A percentile compares a stretch with the other conserved stretches of the same genome.
Conservation (phyloP, 83 land plant species). For the Diphasiastrum complanatum region DNA sequence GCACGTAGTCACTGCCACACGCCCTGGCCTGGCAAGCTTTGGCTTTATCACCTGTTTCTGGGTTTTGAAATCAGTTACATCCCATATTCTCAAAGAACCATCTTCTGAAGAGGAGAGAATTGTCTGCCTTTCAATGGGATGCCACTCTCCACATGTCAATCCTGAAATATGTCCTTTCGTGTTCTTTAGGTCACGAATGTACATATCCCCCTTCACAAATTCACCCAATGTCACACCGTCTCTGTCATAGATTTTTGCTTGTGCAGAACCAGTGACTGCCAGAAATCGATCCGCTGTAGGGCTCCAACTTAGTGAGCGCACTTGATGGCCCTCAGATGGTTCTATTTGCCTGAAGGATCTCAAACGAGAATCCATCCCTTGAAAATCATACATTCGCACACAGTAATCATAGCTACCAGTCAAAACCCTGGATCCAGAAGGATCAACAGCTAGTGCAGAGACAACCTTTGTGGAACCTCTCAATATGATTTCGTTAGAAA, state of each 20-base stretch:
- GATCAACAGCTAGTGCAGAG: conserved; percentile 89
- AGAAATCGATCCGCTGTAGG: conserved; percentile 86
- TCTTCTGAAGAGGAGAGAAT: conserved; percentile 93
- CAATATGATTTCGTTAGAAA: neutral
- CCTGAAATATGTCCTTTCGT: conserved; percentile 97
- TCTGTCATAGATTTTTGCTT: conserved; percentile 94
- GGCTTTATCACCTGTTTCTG: conserved; percentile 99
- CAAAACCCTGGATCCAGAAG: conserved; percentile 90
- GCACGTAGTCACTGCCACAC: conserved; percentile 91
- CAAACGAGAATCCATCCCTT: conserved; percentile 94
- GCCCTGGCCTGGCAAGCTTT: conserved; percentile 86
- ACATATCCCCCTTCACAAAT: conserved; percentile 97
- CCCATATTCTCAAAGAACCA: conserved; percentile 97
- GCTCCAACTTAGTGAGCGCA: conserved; percentile 92
- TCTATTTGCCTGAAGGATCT: conserved; percentile 87
- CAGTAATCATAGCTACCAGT: conserved; percentile 93
- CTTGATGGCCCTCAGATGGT: conserved; percentile 95
- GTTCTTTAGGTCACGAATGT: conserved; percentile 88
- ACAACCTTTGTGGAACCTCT: conserved; percentile 75
- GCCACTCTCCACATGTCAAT: conserved; percentile 95
- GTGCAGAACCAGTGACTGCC: conserved; percentile 98
- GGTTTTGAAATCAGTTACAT: conserved; percentile 79
- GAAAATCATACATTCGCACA: conserved; percentile 95
- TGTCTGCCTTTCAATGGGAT: conserved; percentile 81
- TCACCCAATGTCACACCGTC: conserved; percentile 96